Evolutionary conservation across 1,284 basidiomycete species (phyloP), one percentile per base, ranked within the genome.

Genomic region (Sphagnurus paluster): DNA sequence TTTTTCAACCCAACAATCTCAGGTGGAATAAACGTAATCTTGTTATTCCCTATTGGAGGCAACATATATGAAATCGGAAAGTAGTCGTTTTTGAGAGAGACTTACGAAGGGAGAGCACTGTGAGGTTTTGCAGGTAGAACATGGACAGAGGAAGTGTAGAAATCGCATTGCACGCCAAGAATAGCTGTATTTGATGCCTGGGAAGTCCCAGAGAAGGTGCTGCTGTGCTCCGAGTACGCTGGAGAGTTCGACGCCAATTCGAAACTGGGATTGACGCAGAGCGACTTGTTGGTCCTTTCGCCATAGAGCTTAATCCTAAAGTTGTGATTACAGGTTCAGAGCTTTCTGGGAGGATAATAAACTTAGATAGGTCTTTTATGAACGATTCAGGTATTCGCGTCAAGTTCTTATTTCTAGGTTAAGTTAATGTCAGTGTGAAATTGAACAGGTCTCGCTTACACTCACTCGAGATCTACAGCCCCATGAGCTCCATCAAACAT

Each of bases 1-100:
- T 76, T 76, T 2, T 58, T 66, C 6, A 90, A 68, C 7, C 66
- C 66, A 10, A 62, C 68, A 34, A 90, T 84, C 44, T 85, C 82
- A 0, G 87, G 79, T 1, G 87, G 86, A n/a, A 90, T 59, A 34
- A 66, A 66, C 0, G 65, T 72, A 5, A 90, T 64, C 3, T 57
- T 55, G 56, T 90, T 89, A n/a, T 68, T 66, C 1, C 79, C 83
- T 85, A 46, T 13, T 8, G 4, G 14, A 28, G 6, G 33, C 34
- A 25, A 25, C 24, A 34, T 17, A 33, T 36, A 48, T 30, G 28
- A 42, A 21, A 55, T 13, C 23, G 5, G 35, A 36, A 4, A 11
- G 4, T 3, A 28, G 4, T 26, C 17, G 4, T 24, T 1, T 25
- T 4, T n/a, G 26, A 10, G 20, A 23, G 20, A 39, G 8, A 64